These are phyloP conservation scores for Pharnaceum exiguum DNA, from an alignment of 148 eudicot genomes.

Conservation along the genomic window DNA sequence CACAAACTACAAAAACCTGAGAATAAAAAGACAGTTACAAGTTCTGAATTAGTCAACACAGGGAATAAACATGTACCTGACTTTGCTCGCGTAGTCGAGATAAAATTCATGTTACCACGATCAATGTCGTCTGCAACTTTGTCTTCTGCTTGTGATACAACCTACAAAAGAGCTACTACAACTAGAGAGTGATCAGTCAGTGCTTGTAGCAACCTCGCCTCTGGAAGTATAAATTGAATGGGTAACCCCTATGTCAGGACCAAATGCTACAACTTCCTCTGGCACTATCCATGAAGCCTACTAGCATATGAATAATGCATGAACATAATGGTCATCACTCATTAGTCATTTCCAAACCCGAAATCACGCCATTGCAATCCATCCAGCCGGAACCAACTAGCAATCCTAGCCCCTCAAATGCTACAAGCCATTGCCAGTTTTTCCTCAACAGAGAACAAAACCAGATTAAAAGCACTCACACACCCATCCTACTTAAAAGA, in stretches of 20 bases:
- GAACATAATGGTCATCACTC: slow-evolving; percentile 54
- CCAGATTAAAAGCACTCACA: slow-evolving; percentile 39
- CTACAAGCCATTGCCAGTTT: slow-evolving; percentile 76
- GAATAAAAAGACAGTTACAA: slow-evolving; percentile 1
- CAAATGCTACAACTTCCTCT: slow-evolving; percentile 75
- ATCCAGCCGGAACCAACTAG: slow-evolving; percentile 76
- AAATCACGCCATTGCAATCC: slow-evolving; percentile 64
- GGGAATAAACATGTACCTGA: slow-evolving; percentile 80
- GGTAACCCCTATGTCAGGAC: slow-evolving; percentile 80
- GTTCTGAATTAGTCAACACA: slow-evolving; percentile 55
- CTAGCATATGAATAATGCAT: slow-evolving; percentile 72
- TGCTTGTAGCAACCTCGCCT: too few relatives aligned
- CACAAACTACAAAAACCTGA: slow-evolving; percentile 16
- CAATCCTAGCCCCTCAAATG: slow-evolving; percentile 80
- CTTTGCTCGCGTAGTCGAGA: slow-evolving; percentile 53
- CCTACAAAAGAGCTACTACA: slow-evolving; percentile 49
- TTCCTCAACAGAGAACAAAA: slow-evolving; percentile 52
- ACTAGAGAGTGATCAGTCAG: slow-evolving; percentile 49
- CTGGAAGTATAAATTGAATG: slow-evolving; percentile 93
- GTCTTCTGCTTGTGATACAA: slow-evolving; percentile 75
- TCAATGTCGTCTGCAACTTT: slow-evolving; percentile 64
- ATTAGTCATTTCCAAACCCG: slow-evolving; percentile 58
- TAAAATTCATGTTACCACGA: slow-evolving; percentile 65
- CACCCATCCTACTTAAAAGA: slow-evolving; percentile 70
- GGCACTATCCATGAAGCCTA: slow-evolving; percentile 71